Evolutionary conservation across 2,329 filamentous ascomycete species (phyloP), one percentile per base, ranked within the genome.

Genomic region (Harringtonia lauricola): DNA sequence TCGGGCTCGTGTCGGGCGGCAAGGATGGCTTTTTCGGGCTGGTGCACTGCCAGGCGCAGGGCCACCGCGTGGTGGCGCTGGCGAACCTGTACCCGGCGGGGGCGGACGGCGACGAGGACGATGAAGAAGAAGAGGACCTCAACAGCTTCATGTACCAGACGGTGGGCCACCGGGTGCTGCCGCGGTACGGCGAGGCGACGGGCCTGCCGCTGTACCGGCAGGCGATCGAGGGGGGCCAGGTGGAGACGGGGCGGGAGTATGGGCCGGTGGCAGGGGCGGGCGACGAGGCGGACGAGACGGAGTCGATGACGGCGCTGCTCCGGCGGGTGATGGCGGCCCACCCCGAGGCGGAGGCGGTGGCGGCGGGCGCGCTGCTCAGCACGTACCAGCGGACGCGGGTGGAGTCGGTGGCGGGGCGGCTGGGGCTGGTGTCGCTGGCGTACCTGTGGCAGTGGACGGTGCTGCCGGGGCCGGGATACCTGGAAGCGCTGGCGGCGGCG

Each of bases 141-240:
- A 87, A 98, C 63, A 95, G 89, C 66, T 96, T 92, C 79, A 98
- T 98, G 92, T 98, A 96, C 69, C 92, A 98, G 68, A 98, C 92
- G 3, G 86, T 95, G 47, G 92, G 92, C 13, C 87, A 96, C 63
- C 74, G 79, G 46, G 69, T 95, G 17, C 82, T 96, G 45, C 87
- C 89, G 3, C 72, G 95, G 15, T 96, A 95, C 59, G 80, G 81
- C 47, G 63, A 75, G 39, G 88, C 86, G 29, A 79, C 95, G 2
- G 79, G 73, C 0, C 70, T 96, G 29, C 90, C 90, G 21, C 71
- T 98, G 2, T 95, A 92, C 62, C 81, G 92, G 18, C 76, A 81
- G 53, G 68, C 78, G 42, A 95, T 96, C 52, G 58, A 62, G 2
- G 92, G 90, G 34, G 67, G 65, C 6, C 83, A 86, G 1, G 71